phyloP scores from a whole-genome alignment of 345 rosid species.

The Linum tenue region DNA sequence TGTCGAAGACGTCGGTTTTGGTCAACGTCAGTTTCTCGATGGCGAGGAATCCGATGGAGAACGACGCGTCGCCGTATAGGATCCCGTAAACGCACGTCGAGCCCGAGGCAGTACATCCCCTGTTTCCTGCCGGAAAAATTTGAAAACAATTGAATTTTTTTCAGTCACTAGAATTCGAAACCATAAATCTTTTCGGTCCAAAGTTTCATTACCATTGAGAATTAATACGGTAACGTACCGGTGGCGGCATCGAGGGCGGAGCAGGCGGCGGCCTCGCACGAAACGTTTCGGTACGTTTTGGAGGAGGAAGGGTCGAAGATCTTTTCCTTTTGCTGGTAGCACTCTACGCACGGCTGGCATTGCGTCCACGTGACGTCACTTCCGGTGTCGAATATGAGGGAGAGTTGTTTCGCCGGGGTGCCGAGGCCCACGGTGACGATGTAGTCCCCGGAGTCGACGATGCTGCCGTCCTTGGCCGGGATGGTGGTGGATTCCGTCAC shows the following conservation, averaged over 20 bases:
- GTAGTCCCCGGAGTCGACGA: constrained; percentile 10
- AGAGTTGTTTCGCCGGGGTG: constrained; percentile 8
- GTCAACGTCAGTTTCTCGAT: constrained; percentile 9
- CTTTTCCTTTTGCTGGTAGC: constrained; percentile 18
- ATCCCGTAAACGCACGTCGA: constrained; percentile 16
- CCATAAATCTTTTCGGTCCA: not conserved
- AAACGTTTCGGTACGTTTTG: constrained; percentile 14
- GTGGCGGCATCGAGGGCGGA: not conserved
- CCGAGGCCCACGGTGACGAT: constrained; percentile 21
- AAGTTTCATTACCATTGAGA: not conserved
- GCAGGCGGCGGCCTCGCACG: constrained; percentile 14
- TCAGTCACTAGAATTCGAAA: not conserved
- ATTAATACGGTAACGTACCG: not conserved
- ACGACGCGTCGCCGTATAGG: constrained; percentile 14
- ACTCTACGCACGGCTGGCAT: constrained; percentile 19
- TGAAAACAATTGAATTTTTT: no score
- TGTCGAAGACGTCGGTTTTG: constrained; percentile 3
- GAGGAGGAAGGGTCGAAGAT: constrained; percentile 20
- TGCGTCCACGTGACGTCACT: constrained; percentile 30
- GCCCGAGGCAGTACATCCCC: not conserved
- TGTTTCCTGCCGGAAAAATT: not conserved
- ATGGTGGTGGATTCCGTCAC: not conserved
- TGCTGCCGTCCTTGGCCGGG: not conserved
- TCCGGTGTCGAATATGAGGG: constrained; percentile 21
- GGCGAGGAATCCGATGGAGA: constrained; percentile 9